Evolutionary conservation across 163 green algal species (phyloP).

Genomic region (Chloromonas sp.): DNA sequence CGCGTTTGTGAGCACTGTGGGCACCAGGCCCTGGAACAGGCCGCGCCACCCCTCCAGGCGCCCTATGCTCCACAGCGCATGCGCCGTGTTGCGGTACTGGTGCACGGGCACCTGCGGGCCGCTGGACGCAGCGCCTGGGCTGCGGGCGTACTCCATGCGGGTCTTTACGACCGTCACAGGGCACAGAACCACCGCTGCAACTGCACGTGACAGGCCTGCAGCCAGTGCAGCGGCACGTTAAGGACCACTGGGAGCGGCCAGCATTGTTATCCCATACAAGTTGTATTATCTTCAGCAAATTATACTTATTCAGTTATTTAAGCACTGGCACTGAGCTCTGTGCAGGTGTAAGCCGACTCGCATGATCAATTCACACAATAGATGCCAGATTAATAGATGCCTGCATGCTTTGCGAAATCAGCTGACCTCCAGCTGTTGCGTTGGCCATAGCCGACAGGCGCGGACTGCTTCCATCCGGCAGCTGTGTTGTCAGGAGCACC

Average conservation of each 20-base stretch:
- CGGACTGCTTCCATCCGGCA: not conserved
- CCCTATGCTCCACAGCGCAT: conserved; percentile 61
- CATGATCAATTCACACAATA: too few relatives aligned
- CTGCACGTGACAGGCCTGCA: conserved; percentile 58
- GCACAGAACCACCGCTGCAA: conserved; percentile 65
- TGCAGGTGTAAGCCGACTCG: too few relatives aligned
- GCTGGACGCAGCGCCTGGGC: not conserved
- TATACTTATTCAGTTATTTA: too few relatives aligned
- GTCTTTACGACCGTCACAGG: conserved; percentile 89
- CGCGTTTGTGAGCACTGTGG: conserved; percentile 77
- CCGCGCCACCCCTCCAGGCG: conserved; percentile 61
- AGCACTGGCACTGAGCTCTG: too few relatives aligned
- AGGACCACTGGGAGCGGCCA: not conserved
- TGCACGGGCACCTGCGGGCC: not conserved
- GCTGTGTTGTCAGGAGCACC: conserved; percentile 10
- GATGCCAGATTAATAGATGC: too few relatives aligned
- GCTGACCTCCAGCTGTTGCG: conserved; percentile 7
- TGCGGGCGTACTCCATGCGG: conserved; percentile 71
- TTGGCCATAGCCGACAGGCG: not conserved
- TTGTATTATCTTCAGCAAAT: too few relatives aligned
- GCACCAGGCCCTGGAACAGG: conserved; percentile 71
- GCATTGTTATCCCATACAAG: not conserved
- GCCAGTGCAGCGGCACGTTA: not conserved
- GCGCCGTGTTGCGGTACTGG: conserved; percentile 50
- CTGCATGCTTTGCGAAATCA: too few relatives aligned